These are phyloP conservation scores for Alternaria infectoria DNA, from an alignment of 2,329 filamentous ascomycete species.

Conservation along the genomic window DNA sequence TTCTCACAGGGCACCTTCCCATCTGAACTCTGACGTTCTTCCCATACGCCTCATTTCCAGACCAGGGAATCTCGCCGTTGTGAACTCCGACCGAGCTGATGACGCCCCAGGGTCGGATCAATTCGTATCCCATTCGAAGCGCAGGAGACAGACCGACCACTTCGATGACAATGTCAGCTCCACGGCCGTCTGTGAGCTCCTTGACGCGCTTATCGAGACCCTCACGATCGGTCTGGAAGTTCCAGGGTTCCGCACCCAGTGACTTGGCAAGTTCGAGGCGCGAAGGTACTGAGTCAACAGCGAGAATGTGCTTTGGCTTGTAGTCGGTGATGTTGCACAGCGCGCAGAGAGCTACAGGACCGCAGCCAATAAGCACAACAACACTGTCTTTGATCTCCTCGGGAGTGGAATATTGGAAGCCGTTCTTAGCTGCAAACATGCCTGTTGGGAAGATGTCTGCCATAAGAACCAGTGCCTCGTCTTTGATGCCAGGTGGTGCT, in stretches of 20 bases:
- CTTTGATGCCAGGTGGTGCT: constrained; percentile 72
- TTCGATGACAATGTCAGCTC: constrained; percentile 80
- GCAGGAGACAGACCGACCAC: constrained; percentile 58
- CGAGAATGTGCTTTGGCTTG: constrained; percentile 76
- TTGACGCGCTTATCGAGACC: constrained; percentile 72
- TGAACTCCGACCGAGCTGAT: constrained; percentile 59
- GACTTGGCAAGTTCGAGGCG: constrained; percentile 74
- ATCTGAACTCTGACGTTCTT: constrained; percentile 60
- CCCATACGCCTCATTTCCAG: constrained; percentile 56
- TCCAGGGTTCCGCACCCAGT: constrained; percentile 82
- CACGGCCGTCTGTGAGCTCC: constrained; percentile 77
- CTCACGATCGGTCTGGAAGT: constrained; percentile 72
- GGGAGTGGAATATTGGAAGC: constrained; percentile 67
- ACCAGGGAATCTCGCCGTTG: constrained; percentile 57
- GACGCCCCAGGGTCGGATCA: constrained; percentile 57
- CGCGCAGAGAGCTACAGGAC: constrained; percentile 80
- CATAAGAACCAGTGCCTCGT: constrained; percentile 82
- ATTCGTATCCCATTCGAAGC: constrained; percentile 55
- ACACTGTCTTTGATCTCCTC: constrained; percentile 70
- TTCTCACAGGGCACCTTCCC: constrained; percentile 58
- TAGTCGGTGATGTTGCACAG: constrained; percentile 78
- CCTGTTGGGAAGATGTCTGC: constrained; percentile 88
- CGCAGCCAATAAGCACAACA: constrained; percentile 83
- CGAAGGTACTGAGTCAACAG: constrained; percentile 77
- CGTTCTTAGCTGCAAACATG: constrained; percentile 82